phyloP scores from a whole-genome alignment of 129 eudicot species.

The carrot (Daucus carota) region DNA sequence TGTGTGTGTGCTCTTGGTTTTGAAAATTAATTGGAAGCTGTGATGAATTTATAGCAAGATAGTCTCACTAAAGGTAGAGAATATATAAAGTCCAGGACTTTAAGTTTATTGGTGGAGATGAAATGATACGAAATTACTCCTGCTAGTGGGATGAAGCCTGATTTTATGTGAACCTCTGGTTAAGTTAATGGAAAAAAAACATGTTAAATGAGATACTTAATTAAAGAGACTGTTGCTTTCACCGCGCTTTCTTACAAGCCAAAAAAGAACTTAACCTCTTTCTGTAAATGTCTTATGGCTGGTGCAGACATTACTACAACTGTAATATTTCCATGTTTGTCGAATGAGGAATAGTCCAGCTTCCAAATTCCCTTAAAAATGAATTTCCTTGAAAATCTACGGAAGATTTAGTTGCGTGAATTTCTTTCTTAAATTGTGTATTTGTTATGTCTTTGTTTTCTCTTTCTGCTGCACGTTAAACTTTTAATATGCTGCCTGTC shows the following conservation, averaged over 20 bases:
- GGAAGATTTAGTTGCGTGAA: background rate
- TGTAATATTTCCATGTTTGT: constrained; percentile 3
- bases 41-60: constrained; percentile 23
- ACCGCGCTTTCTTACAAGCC: background rate
- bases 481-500: background rate
- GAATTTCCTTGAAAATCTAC: background rate
- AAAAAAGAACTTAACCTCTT: background rate
- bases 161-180: background rate
- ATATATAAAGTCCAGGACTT: background rate
- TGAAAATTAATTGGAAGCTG: background rate
- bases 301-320: background rate
- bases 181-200: background rate
- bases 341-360: background rate
- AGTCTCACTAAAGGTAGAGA: background rate
- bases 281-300: background rate
- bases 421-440: background rate
- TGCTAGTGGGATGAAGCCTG: background rate
- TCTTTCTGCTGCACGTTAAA: background rate
- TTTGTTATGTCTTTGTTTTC: background rate
- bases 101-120: background rate
- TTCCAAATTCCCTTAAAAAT: background rate
- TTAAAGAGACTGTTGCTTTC: background rate
- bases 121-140: background rate
- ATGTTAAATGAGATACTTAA: background rate
- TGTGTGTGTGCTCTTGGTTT: constrained; percentile 1